These are phyloP conservation scores for Didymella glomerata DNA, from an alignment of 2,329 filamentous ascomycete species.

Conservation along the genomic window DNA sequence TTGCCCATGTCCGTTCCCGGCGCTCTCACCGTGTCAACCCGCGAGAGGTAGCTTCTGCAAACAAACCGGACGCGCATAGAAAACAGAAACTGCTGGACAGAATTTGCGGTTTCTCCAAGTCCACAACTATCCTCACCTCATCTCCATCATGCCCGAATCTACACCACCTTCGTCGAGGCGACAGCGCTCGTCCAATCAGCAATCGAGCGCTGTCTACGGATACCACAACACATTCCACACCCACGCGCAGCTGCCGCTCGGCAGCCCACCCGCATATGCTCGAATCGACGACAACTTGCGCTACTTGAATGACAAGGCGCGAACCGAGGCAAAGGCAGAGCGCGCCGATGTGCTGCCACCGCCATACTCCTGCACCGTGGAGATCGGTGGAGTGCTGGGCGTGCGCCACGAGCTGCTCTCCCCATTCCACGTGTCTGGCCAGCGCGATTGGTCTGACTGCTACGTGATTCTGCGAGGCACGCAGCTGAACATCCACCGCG, in stretches of 20 bases:
- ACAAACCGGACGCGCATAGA: conserved; percentile 21
- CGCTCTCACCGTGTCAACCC: conserved; percentile 11
- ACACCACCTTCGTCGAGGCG: conserved; percentile 20
- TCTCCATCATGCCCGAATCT: conserved; percentile 17
- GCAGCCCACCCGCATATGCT: conserved; percentile 46
- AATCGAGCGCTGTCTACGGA: conserved; percentile 44
- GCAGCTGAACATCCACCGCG: conserved; percentile 69
- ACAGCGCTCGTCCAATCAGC: conserved; percentile 31
- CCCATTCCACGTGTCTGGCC: conserved; percentile 68
- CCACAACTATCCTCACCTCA: conserved; percentile 4
- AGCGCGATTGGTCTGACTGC: conserved; percentile 70
- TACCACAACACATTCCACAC: conserved; percentile 56
- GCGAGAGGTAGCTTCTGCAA: conserved; percentile 20
- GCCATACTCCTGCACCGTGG: conserved; percentile 49
- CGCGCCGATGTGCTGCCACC: conserved; percentile 39
- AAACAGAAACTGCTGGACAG: conserved; percentile 16
- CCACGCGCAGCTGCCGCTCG: conserved; percentile 41
- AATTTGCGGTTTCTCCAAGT: conserved; percentile 4
- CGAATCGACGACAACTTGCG: conserved; percentile 37
- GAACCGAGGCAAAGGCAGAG: conserved; percentile 29
- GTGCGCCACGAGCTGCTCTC: conserved; percentile 73
- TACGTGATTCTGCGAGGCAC: conserved; percentile 74
- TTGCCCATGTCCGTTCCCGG: conserved; percentile 20
- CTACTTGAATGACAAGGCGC: conserved; percentile 35
- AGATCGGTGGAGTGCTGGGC: conserved; percentile 49